Evolutionary conservation across 2,329 filamentous ascomycete species (phyloP).

Genomic region (Orbilia quercus): DNA sequence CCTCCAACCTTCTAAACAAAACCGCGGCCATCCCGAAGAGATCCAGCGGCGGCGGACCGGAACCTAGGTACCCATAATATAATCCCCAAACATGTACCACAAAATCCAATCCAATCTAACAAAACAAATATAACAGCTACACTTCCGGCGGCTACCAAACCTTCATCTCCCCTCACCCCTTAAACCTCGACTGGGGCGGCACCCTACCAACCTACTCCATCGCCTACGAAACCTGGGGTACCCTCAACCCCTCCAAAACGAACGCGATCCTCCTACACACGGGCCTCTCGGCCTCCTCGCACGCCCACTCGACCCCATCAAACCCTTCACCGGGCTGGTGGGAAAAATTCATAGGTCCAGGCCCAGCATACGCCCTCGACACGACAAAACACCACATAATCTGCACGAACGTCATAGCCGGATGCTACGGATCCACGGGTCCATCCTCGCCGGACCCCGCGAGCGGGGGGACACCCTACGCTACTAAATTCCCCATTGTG

Average conservation of each 20-base stretch:
- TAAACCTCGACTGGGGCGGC: conserved; percentile 94
- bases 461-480: conserved; percentile 75
- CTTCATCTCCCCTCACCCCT: conserved; percentile 78
- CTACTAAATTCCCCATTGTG: conserved; percentile 92
- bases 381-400: conserved; percentile 93
- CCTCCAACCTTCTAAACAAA: conserved; percentile 74
- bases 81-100: not conserved
- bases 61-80: conserved; percentile 70
- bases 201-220: conserved; percentile 88
- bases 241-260: conserved; percentile 79
- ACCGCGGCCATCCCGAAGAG: conserved; percentile 60
- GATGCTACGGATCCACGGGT: conserved; percentile 95
- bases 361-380: conserved; percentile 73
- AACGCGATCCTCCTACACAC: conserved; percentile 95
- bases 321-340: conserved; percentile 96
- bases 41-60: conserved; percentile 80
- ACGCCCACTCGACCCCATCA: conserved; percentile 87
- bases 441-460: conserved; percentile 88
- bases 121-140: conserved; percentile 69
- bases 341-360: conserved; percentile 97
- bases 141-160: conserved; percentile 84
- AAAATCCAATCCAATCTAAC: conserved; percentile 6
- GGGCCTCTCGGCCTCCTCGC: conserved; percentile 94
- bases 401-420: conserved; percentile 95
- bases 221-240: conserved; percentile 93